Percentiles rank a stretch among this genome's conserved stretches.
phyloP scores from a whole-genome alignment of 1,284 basidiomycete species.

The Ceratobasidium sp. region DNA sequence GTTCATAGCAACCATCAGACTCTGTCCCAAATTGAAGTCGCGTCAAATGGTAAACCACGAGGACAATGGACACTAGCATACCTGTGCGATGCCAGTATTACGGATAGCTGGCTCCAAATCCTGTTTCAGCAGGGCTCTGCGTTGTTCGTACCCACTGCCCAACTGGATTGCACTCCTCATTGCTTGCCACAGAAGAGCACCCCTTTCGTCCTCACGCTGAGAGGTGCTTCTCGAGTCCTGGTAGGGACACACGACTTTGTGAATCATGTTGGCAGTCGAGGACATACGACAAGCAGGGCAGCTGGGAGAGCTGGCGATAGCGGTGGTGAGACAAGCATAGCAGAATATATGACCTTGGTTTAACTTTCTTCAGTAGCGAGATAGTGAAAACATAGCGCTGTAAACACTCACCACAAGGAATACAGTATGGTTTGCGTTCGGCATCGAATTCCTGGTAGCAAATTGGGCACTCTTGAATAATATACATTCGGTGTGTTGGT shows the following conservation, averaged over 20 bases:
- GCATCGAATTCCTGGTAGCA: constrained; percentile 9
- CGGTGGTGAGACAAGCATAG: background rate
- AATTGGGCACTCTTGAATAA: constrained; percentile 13
- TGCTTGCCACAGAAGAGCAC: constrained; percentile 6
- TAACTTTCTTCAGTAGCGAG: background rate
- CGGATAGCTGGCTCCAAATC: background rate
- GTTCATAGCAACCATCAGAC: background rate
- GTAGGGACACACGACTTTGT: constrained; percentile 12
- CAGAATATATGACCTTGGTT: constrained; percentile 33
- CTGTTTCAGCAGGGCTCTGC: background rate
- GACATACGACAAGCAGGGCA: constrained; percentile 13
- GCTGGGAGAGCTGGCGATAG: background rate
- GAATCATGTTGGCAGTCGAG: constrained; percentile 1
- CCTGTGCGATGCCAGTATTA: background rate
- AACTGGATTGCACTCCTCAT: background rate
- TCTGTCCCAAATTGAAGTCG: background rate
- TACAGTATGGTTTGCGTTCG: constrained; percentile 2
- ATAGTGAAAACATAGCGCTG: background rate
- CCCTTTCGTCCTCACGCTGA: background rate
- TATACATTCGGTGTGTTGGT: background rate
- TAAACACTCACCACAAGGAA: constrained; percentile 20
- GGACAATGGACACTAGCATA: background rate
- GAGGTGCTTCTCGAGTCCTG: background rate
- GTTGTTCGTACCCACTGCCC: constrained; percentile 1
- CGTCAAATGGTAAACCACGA: background rate